These are phyloP conservation scores for Canavalia ensiformis DNA, from an alignment of 306 rosid genomes.

Conservation along the genomic window DNA sequence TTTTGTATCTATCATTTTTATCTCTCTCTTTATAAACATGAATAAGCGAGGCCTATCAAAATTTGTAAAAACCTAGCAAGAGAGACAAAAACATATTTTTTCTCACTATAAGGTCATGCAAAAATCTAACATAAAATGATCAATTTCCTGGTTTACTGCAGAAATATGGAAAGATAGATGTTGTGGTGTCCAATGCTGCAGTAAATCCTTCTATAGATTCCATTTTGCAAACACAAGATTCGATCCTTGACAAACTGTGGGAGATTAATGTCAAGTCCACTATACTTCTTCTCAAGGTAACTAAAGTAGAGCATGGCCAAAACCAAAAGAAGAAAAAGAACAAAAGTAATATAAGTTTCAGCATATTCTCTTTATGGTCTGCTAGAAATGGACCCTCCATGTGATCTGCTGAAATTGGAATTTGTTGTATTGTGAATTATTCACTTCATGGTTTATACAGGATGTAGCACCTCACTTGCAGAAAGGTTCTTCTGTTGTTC, in stretches of 20 bases:
- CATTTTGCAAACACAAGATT: conserved; percentile 67
- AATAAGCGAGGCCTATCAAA: neutral
- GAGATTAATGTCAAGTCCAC: conserved; percentile 88
- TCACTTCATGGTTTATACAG: conserved; percentile 52
- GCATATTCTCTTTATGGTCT: neutral
- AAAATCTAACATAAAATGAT: neutral
- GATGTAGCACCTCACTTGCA: conserved; percentile 76
- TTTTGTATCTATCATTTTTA: neutral
- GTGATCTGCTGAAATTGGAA: neutral
- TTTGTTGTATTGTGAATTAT: neutral
- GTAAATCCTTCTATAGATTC: conserved; percentile 73
- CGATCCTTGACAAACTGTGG: conserved; percentile 87
- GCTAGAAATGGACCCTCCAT: neutral
- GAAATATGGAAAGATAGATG: conserved; percentile 83
- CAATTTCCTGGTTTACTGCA: conserved; percentile 48
- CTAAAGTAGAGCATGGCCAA: neutral
- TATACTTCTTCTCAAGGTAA: conserved; percentile 80
- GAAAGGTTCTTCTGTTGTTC: conserved; percentile 76
- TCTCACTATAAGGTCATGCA: neutral
- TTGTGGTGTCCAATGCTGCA: conserved; percentile 87
- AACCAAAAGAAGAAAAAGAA: conserved; percentile 16
- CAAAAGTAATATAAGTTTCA: conserved; percentile 5
- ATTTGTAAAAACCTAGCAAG: neutral
- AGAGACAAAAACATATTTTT: neutral
- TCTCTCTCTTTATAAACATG: too few relatives aligned